These are phyloP conservation scores for Talaromyces funiculosus DNA, from an alignment of 2,329 filamentous ascomycete genomes.

Conservation along the genomic window DNA sequence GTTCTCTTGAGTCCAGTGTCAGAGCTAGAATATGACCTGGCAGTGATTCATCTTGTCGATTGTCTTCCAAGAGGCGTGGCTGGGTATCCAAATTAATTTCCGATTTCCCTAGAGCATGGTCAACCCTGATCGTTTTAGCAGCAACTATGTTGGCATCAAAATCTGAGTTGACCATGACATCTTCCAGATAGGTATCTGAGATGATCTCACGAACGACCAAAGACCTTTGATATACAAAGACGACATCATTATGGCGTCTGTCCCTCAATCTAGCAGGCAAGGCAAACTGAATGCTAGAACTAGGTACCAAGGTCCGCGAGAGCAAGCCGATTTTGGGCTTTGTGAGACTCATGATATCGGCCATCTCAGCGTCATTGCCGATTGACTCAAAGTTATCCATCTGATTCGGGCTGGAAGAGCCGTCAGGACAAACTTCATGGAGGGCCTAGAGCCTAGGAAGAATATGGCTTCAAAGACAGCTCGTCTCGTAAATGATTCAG, in stretches of 20 bases:
- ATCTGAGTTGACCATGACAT: constrained; percentile 71
- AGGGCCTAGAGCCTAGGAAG: background rate
- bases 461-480: background rate
- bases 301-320: constrained; percentile 70
- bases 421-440: background rate
- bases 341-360: constrained; percentile 10
- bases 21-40: constrained; percentile 80
- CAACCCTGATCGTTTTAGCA: constrained; percentile 66
- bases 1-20: constrained; percentile 64
- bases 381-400: background rate
- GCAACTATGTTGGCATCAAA: constrained; percentile 75
- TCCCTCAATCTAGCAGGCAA: constrained; percentile 73
- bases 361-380: background rate
- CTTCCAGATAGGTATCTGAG: constrained; percentile 60
- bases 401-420: background rate
- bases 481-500: background rate
- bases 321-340: constrained; percentile 63
- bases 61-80: constrained; percentile 8
- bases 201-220: constrained; percentile 73
- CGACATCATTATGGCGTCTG: constrained; percentile 67
- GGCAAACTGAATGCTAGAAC: constrained; percentile 69
- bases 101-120: constrained; percentile 33
- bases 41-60: constrained; percentile 29
- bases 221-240: constrained; percentile 76
- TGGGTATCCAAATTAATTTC: constrained; percentile 24